phyloP scores from a whole-genome alignment of 768 basidiomycete genomes.

The Lentinula aciculospora region DNA sequence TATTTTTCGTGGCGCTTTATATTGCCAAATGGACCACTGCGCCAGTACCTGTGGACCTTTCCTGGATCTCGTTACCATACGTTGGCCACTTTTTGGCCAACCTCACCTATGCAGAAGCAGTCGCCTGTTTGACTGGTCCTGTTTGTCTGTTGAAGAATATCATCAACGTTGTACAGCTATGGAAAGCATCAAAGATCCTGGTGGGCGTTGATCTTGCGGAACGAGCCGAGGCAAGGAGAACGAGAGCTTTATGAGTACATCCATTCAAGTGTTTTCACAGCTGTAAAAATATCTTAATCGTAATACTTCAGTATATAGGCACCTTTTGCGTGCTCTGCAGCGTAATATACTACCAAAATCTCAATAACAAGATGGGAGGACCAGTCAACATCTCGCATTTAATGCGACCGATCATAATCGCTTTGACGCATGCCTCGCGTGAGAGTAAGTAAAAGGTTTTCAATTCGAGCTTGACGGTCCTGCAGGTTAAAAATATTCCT shows the following conservation, averaged over 20 bases:
- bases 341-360: neutral
- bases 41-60: constrained; percentile 49
- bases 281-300: constrained; percentile 1
- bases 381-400: neutral
- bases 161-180: constrained; percentile 93
- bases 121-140: constrained; percentile 59
- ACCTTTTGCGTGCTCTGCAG: neutral
- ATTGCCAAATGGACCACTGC: constrained; percentile 79
- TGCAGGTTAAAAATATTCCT: constrained; percentile 18
- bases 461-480: constrained; percentile 77
- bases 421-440: constrained; percentile 57
- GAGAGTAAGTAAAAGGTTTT: constrained; percentile 61
- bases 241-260: constrained; percentile 9
- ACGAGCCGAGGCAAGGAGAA: constrained; percentile 58
- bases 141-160: constrained; percentile 81
- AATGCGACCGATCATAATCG: constrained; percentile 1
- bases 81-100: constrained; percentile 21
- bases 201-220: constrained; percentile 92
- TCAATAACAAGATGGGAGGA: neutral
- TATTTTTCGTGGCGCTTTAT: constrained; percentile 94
- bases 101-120: constrained; percentile 72
- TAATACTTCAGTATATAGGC: neutral
- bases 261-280: neutral
- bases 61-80: constrained; percentile 6
- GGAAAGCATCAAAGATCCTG: constrained; percentile 95